Percentiles rank a stretch among this genome's conserved stretches.
Conservation (phyloP, 176 grass and related monocot species). For the Paspalum notatum region DNA sequence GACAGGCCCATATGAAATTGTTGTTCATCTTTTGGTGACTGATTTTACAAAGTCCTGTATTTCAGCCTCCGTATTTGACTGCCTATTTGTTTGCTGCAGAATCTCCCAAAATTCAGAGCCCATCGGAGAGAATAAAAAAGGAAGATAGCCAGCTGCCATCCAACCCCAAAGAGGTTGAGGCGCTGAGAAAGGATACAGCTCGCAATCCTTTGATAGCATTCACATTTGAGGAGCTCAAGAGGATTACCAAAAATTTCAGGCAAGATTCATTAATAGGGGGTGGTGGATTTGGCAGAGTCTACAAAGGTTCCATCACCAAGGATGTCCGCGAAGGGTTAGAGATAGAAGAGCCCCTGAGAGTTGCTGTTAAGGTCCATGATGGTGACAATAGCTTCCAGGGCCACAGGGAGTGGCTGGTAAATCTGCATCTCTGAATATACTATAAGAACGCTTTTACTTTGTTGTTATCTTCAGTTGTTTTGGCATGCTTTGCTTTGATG, state of each 20-base stretch:
- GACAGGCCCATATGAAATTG: neutral
- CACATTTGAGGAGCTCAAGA: conserved; percentile 76
- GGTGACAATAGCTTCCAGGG: conserved; percentile 84
- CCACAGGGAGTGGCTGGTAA: conserved; percentile 83
- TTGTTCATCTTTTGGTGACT: neutral
- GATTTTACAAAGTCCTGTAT: neutral
- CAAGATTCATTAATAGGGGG: conserved; percentile 73
- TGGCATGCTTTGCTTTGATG: conserved; percentile 4
- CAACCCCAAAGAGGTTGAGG: conserved; percentile 73
- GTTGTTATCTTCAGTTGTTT: neutral
- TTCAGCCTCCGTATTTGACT: conserved; percentile 2
- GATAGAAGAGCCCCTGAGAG: conserved; percentile 54
- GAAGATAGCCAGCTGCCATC: conserved; percentile 59
- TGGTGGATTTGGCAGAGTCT: conserved; percentile 78
- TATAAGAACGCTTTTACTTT: neutral
- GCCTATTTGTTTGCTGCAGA: conserved; percentile 41
- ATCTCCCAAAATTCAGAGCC: conserved; percentile 66
- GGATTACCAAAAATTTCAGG: conserved; percentile 71
- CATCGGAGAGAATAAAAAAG: conserved; percentile 49
- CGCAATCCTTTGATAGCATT: conserved; percentile 76
- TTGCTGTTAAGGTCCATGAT: conserved; percentile 85
- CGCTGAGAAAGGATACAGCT: conserved; percentile 42
- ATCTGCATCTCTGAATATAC: conserved; percentile 3
- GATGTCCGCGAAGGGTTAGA: conserved; percentile 49
- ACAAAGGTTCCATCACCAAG: conserved; percentile 65